Base-by-base conservation (phyloP, 140 eudicot species). In the Oenanthe javanica region DNA sequence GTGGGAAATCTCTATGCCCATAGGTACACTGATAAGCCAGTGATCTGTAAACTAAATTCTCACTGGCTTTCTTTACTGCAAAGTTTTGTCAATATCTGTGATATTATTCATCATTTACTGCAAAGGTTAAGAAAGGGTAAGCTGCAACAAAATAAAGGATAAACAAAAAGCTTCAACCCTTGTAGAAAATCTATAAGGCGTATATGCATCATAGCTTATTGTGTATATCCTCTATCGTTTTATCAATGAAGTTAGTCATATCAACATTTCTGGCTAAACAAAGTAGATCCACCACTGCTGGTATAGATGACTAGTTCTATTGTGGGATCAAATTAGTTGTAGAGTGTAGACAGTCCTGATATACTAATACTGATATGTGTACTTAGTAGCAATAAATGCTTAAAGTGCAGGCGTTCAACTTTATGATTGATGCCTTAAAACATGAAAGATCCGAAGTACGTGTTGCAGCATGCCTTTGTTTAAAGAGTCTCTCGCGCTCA, bases 401-500 rank as follows among this genome's bases (percentile, higher is more conserved):
- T 83, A 48, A 57, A 75, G 85, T 80, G 82, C 84, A 93, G 93
- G 95, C 85, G 11, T 82, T 93, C 72, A 86, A 82, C 71, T 79
- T 79, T 72, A 75, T 93, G 61, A 87, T 86, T 63, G 92, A 88
- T 54, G 90, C 90, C 76, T 82, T 96, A 74, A 85, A 85, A 87
- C 96, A 96, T 86, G 91, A 90, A 83, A 79, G 84, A 69, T 67
- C 83, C 54, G 96, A 96, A 74, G 97, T 93, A 54, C 92, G 96
- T 70, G 79, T 85, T 87, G 99, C 99, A 40, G 94, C 99, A 69
- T 96, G 97, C 84, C 79, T 86, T 45, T 93, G 96, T 80, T 87
- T 96, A 83, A 91, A 84, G 81, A 93, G 87, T 82, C 87, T 93
- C 67, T 89, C 99, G 54, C 98, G 99, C 59, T 96, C 99, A 38